Conservation (phyloP, 208 protist genomes). For the Leishmania aethiopica region DNA sequence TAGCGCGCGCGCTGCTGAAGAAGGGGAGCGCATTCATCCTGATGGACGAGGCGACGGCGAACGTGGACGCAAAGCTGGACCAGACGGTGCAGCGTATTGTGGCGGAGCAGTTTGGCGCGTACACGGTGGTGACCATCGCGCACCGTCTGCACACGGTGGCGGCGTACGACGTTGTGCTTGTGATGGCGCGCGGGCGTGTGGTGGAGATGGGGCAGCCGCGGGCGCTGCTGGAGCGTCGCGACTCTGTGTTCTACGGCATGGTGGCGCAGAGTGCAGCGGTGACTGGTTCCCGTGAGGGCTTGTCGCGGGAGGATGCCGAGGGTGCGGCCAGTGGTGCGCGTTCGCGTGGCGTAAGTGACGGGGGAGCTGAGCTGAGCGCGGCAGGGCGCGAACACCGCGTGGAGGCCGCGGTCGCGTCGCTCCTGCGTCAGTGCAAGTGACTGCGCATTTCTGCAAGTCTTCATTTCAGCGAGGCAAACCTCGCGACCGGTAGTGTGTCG, state of each 20-base stretch:
- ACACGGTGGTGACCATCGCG: slow-evolving; percentile 76
- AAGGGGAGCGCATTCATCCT: slow-evolving; percentile 57
- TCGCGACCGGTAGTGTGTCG: neutral
- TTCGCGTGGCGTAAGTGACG: neutral
- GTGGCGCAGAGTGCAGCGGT: slow-evolving; percentile 24
- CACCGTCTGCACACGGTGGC: slow-evolving; percentile 76
- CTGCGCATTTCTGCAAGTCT: neutral
- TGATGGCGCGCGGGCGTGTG: slow-evolving; percentile 54
- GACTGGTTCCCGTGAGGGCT: neutral
- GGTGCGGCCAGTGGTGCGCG: neutral
- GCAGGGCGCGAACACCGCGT: slow-evolving; percentile 7
- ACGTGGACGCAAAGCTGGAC: slow-evolving; percentile 64
- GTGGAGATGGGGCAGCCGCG: slow-evolving; percentile 31
- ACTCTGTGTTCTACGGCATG: slow-evolving; percentile 25
- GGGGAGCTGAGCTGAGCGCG: slow-evolving; percentile 2
- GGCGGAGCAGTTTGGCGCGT: slow-evolving; percentile 35
- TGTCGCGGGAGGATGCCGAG: neutral
- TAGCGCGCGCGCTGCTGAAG: slow-evolving; percentile 72
- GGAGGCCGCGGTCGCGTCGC: slow-evolving; percentile 19
- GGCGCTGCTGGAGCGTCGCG: slow-evolving; percentile 7
- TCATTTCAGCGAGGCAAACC: neutral
- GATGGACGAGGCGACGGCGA: slow-evolving; percentile 81
- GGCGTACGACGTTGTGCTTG: slow-evolving; percentile 61
- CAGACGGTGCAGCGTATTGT: slow-evolving; percentile 37
- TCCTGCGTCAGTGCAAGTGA: slow-evolving; percentile 25